phyloP scores from a whole-genome alignment of 805 yeast genomes.

The Nakazawaea laoshanensis region DNA sequence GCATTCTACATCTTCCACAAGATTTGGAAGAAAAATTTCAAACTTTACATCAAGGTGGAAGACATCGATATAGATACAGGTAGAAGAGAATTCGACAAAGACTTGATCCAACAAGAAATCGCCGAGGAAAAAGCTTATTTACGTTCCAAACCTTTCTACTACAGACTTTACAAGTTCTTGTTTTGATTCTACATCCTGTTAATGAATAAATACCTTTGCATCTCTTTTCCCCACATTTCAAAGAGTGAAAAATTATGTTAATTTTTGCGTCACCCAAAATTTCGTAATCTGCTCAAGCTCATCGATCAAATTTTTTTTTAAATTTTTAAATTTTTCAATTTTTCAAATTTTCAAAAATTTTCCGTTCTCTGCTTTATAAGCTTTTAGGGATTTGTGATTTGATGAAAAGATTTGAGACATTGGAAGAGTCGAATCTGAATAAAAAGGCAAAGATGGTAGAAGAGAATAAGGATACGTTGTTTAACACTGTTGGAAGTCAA shows the following conservation, averaged over 20 bases:
- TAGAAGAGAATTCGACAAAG: conserved; percentile 48
- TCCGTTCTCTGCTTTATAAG: background rate
- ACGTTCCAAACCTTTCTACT: conserved; percentile 19
- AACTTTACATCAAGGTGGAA: conserved; percentile 29
- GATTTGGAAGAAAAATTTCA: conserved; percentile 30
- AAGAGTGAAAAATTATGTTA: background rate
- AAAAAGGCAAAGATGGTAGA: conserved; percentile 21
- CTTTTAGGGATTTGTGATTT: background rate
- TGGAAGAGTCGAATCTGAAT: conserved; percentile 2
- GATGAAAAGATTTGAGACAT: conserved; percentile 7
- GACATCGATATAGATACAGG: conserved; percentile 60
- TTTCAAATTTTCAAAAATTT: background rate
- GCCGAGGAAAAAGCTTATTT: conserved; percentile 41
- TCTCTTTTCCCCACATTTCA: background rate
- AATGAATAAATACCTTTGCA: background rate
- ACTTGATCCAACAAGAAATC: conserved; percentile 39
- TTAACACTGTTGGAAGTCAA: conserved; percentile 53
- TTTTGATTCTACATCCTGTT: conserved; percentile 24
- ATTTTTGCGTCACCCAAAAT: background rate
- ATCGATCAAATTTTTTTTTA: conserved; percentile 1
- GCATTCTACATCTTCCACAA: conserved; percentile 45
- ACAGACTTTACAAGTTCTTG: conserved; percentile 34
- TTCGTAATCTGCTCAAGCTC: no score
- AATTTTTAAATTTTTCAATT: conserved; percentile 3
- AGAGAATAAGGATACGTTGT: conserved; percentile 29